phyloP scores from a whole-genome alignment of 495 filamentous ascomycete genomes.

The Xylaria venustula region DNA sequence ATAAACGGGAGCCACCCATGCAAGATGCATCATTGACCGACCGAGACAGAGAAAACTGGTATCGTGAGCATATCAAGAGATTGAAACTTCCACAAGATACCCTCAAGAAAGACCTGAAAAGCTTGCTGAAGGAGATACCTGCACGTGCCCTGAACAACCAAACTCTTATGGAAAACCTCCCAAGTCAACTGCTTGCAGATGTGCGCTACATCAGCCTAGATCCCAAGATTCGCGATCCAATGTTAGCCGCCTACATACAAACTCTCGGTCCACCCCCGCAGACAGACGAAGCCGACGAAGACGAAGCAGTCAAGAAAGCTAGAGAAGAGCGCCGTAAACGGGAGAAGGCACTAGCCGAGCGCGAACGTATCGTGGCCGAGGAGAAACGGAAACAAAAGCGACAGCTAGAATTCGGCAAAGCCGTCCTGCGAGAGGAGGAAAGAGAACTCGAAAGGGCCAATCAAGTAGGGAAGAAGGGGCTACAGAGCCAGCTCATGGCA shows the following conservation, averaged over 20 bases:
- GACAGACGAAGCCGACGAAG: conserved; percentile 51
- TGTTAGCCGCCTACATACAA: conserved; percentile 75
- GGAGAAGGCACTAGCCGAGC: conserved; percentile 72
- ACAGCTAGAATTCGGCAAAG: conserved; percentile 64
- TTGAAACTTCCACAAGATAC: conserved; percentile 73
- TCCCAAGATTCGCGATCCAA: conserved; percentile 63
- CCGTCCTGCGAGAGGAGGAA: conserved; percentile 71
- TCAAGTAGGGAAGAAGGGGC: conserved; percentile 69
- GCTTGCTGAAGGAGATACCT: conserved; percentile 70
- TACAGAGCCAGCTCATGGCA: conserved; percentile 61
- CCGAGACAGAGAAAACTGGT: conserved; percentile 87
- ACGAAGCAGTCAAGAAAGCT: conserved; percentile 60
- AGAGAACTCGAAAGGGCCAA: conserved; percentile 76
- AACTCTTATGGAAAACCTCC: conserved; percentile 62
- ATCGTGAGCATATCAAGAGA: conserved; percentile 78
- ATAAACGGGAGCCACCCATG: conserved; percentile 78
- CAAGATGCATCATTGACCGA: conserved; percentile 70
- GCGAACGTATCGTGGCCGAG: conserved; percentile 70
- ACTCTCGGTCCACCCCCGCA: conserved; percentile 67
- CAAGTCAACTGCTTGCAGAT: conserved; percentile 67
- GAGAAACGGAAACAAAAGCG: conserved; percentile 68
- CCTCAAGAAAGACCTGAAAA: conserved; percentile 74
- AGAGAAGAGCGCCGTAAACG: conserved; percentile 63
- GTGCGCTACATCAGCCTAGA: conserved; percentile 79
- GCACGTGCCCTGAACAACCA: conserved; percentile 63